These are phyloP conservation scores for Aphanomyces invadans DNA, from an alignment of 352 stramenopile species.

Conservation along the genomic window DNA sequence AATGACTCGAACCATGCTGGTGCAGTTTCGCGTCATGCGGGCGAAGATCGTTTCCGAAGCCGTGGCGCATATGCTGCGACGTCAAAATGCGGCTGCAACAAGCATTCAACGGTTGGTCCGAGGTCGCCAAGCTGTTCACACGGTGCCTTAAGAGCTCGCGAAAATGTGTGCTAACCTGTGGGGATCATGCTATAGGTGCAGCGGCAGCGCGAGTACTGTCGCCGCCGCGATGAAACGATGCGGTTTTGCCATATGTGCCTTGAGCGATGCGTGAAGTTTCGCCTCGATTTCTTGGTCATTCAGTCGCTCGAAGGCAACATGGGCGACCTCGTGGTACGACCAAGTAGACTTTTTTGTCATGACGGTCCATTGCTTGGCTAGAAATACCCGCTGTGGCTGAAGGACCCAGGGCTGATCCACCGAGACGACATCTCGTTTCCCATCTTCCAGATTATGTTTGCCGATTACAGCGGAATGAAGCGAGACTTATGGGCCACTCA, in stretches of 20 bases:
- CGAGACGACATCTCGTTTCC: conserved; percentile 18
- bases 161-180: conserved; percentile 2
- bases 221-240: conserved; percentile 1
- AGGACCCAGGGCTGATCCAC: neutral
- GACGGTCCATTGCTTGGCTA: neutral
- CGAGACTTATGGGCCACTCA: conserved; percentile 1
- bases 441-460: conserved; percentile 19
- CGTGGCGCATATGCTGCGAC: neutral
- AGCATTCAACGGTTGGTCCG: conserved; percentile 8
- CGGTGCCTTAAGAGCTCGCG: neutral
- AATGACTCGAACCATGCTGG: neutral
- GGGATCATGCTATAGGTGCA: conserved; percentile 11
- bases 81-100: neutral
- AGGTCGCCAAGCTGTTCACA: neutral
- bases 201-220: neutral
- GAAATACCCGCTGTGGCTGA: conserved; percentile 13
- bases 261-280: neutral
- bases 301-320: conserved; percentile 19
- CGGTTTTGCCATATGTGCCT: neutral
- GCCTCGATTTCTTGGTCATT: conserved; percentile 18
- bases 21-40: conserved; percentile 10
- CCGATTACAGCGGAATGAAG: conserved; percentile 22
- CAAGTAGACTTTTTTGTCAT: neutral
- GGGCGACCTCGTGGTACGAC: conserved; percentile 16
- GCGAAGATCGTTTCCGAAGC: neutral